Conservation (phyloP, 306 rosid genomes). For the Cicer chorassanicum region DNA sequence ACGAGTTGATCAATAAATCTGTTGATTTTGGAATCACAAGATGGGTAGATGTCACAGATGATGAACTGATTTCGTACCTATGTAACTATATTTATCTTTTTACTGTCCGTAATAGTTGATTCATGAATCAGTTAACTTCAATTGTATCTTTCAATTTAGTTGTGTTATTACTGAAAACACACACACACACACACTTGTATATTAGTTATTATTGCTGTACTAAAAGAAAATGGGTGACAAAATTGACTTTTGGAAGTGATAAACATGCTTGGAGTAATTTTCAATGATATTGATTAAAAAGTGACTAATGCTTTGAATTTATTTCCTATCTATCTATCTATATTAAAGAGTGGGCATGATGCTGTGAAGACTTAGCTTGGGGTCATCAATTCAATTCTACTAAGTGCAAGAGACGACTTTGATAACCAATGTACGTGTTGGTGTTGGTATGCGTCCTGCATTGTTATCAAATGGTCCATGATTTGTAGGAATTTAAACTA, state of each 20-base stretch:
- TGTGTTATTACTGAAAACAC: too few relatives aligned
- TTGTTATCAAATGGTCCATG: slow-evolving; percentile 43
- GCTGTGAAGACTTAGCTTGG: slow-evolving; percentile 41
- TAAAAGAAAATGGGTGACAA: slow-evolving; percentile 4
- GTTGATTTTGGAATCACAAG: not conserved
- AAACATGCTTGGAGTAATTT: not conserved
- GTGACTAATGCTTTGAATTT: slow-evolving; percentile 42
- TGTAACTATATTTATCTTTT: not conserved
- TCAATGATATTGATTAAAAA: slow-evolving; percentile 21
- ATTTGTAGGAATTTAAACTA: slow-evolving; percentile 28
- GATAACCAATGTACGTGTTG: slow-evolving; percentile 68
- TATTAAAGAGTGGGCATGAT: slow-evolving; percentile 52
- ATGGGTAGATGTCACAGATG: slow-evolving; percentile 13
- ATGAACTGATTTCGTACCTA: not conserved
- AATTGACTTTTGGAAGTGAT: slow-evolving; percentile 9
- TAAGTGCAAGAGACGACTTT: slow-evolving; percentile 73
- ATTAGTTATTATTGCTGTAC: not conserved
- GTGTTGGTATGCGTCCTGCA: slow-evolving; percentile 89
- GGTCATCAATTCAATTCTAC: slow-evolving; percentile 3
- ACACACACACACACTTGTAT: too few relatives aligned
- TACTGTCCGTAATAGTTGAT: too few relatives aligned
- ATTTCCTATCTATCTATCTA: not conserved
- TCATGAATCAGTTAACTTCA: too few relatives aligned
- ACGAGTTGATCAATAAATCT: not conserved
- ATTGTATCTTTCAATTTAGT: too few relatives aligned